Conservation (phyloP, 2,329 filamentous ascomycete genomes). For the Claviceps cyperi region DNA sequence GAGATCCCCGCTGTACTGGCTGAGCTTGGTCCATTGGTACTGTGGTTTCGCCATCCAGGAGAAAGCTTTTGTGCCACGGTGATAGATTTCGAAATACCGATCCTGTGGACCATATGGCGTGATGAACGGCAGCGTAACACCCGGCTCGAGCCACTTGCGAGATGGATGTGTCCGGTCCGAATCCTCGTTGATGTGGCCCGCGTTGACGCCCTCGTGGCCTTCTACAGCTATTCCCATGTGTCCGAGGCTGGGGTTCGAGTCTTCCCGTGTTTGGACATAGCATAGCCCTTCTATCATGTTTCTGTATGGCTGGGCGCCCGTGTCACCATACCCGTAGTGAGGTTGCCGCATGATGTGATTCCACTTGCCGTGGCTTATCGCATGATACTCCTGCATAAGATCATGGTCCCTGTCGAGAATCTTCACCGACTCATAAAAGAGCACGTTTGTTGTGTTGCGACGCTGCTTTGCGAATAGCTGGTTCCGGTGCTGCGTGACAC, state of each 20-base stretch:
- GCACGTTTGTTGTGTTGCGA: slow-evolving; percentile 38
- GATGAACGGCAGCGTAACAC: slow-evolving; percentile 17
- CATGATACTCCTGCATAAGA: slow-evolving; percentile 36
- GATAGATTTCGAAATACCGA: slow-evolving; percentile 22
- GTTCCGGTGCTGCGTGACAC: slow-evolving; percentile 32
- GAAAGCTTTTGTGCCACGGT: slow-evolving; percentile 17
- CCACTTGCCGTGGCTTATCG: slow-evolving; percentile 39
- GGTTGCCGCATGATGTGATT: slow-evolving; percentile 37
- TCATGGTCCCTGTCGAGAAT: slow-evolving; percentile 37
- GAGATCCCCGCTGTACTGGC: slow-evolving; percentile 15
- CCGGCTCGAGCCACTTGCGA: slow-evolving; percentile 16
- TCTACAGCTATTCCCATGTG: slow-evolving; percentile 21
- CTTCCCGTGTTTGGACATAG: slow-evolving; percentile 36
- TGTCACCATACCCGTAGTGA: slow-evolving; percentile 28
- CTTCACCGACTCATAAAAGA: slow-evolving; percentile 31
- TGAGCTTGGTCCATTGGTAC: slow-evolving; percentile 21
- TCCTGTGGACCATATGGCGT: slow-evolving; percentile 17
- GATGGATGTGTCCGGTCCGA: slow-evolving; percentile 34
- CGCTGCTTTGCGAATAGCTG: slow-evolving; percentile 40
- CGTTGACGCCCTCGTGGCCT: slow-evolving; percentile 19
- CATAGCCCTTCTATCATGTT: slow-evolving; percentile 40
- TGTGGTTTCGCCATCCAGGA: slow-evolving; percentile 16
- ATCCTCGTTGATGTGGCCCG: slow-evolving; percentile 34
- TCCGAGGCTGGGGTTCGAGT: slow-evolving; percentile 29
- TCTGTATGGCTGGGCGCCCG: slow-evolving; percentile 25